Evolutionary conservation across 2,329 filamentous ascomycete genomes (phyloP).

Genomic region (Monosporascus cannonballus): DNA sequence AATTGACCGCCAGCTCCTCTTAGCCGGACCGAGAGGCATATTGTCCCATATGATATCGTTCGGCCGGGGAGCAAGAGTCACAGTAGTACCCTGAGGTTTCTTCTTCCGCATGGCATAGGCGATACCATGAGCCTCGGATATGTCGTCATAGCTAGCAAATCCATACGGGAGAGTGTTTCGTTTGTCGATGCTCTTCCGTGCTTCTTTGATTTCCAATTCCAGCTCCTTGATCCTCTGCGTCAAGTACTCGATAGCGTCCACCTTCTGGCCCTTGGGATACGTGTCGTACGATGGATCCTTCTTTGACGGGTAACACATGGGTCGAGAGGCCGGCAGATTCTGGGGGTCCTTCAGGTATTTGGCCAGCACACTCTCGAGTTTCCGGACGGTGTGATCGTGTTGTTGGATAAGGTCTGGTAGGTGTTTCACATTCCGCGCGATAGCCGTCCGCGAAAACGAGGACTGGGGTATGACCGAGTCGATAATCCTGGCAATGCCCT

Average conservation of each 20-base stretch:
- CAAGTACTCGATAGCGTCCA: conserved; percentile 92
- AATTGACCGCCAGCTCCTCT: conserved; percentile 65
- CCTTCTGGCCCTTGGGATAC: conserved; percentile 61
- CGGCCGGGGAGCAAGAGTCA: conserved; percentile 76
- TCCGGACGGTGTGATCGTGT: conserved; percentile 73
- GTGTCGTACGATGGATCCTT: conserved; percentile 63
- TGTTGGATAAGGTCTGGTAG: conserved; percentile 79
- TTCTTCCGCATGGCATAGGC: conserved; percentile 78
- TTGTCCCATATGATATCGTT: conserved; percentile 97
- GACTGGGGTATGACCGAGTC: conserved; percentile 74
- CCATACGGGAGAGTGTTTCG: conserved; percentile 86
- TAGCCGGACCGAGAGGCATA: conserved; percentile 62
- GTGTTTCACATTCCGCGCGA: conserved; percentile 88
- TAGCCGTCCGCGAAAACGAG: conserved; percentile 40
- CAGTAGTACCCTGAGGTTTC: conserved; percentile 69
- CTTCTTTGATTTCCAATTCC: conserved; percentile 78
- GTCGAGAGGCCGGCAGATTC: conserved; percentile 69
- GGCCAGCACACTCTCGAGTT: conserved; percentile 76
- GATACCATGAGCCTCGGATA: conserved; percentile 80
- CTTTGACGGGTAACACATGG: conserved; percentile 73
- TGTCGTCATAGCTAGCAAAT: conserved; percentile 88
- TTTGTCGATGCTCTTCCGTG: conserved; percentile 75
- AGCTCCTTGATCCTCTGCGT: conserved; percentile 78
- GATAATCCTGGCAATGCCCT: conserved; percentile 79
- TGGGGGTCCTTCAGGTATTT: conserved; percentile 87